Conservation (phyloP, 768 basidiomycete species). For the Termitomyces sp. region DNA sequence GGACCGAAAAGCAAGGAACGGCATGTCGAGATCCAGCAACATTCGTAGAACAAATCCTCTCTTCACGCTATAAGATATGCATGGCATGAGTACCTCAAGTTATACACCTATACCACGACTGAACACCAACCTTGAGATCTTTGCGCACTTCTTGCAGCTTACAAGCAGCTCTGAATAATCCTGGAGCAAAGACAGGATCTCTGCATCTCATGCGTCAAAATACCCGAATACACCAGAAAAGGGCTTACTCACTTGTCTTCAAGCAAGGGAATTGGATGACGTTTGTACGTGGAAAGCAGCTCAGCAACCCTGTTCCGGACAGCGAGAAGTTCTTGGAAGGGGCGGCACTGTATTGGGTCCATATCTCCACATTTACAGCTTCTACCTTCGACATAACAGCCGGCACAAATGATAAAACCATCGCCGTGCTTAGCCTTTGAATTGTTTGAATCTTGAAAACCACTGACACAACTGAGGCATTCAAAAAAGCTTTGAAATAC, state of each 20-base stretch:
- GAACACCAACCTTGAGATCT: conserved; percentile 3
- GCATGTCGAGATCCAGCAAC: conserved; percentile 13
- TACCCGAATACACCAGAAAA: background rate
- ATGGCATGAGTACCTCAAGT: background rate
- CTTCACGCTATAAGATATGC: conserved; percentile 2
- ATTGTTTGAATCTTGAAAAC: background rate
- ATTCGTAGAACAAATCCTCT: conserved; percentile 10
- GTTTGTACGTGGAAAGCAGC: conserved; percentile 4
- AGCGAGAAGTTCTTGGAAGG: conserved; percentile 38
- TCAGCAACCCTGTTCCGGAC: conserved; percentile 29
- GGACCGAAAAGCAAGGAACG: conserved; percentile 13
- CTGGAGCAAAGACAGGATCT: background rate
- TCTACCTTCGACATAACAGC: conserved; percentile 75
- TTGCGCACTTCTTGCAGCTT: conserved; percentile 17
- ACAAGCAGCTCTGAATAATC: conserved; percentile 24
- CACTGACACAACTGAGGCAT: conserved; percentile 42
- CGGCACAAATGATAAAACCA: conserved; percentile 54
- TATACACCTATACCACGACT: background rate
- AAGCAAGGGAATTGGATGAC: background rate
- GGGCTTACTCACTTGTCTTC: background rate
- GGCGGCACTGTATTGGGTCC: conserved; percentile 53
- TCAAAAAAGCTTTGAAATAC: conserved; percentile 81
- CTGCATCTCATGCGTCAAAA: background rate
- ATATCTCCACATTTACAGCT: conserved; percentile 60
- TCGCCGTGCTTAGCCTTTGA: conserved; percentile 23